phyloP scores from a whole-genome alignment of 2,329 filamentous ascomycete genomes.

The Purpureocillium lavendulum region DNA sequence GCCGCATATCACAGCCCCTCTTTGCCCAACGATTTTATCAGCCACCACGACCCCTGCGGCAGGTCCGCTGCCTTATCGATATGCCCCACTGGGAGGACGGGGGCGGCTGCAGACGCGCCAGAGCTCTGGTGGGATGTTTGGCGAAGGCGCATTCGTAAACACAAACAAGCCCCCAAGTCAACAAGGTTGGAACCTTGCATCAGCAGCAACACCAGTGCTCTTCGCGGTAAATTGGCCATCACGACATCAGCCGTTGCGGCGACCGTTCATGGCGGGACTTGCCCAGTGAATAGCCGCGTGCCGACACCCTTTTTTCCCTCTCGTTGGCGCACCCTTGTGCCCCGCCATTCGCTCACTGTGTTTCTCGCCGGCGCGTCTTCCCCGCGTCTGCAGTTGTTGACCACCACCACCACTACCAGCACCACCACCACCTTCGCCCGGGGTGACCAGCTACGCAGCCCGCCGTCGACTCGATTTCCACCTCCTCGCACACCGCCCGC shows the following conservation, averaged over 20 bases:
- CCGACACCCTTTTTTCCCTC: too few relatives aligned
- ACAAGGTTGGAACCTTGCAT: slow-evolving; percentile 2
- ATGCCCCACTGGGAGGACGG: slow-evolving; percentile 4
- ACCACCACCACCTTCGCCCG: too few relatives aligned
- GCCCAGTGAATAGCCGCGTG: too few relatives aligned
- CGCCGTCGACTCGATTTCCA: slow-evolving; percentile 1
- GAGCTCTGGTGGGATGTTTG: not conserved
- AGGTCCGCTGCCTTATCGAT: slow-evolving; percentile 7
- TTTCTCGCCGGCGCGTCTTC: not conserved
- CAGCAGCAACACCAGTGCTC: not conserved
- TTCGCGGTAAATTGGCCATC: not conserved
- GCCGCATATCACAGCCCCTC: too few relatives aligned
- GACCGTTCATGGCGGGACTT: not conserved
- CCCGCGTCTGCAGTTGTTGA: not conserved
- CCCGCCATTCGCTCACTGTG: not conserved
- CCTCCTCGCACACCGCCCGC: slow-evolving; percentile 3
- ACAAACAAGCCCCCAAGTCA: slow-evolving; percentile 2
- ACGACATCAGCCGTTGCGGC: not conserved
- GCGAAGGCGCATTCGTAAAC: slow-evolving; percentile 3
- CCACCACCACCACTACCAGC: too few relatives aligned
- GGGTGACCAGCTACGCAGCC: not conserved
- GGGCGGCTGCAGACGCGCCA: not conserved
- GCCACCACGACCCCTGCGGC: too few relatives aligned
- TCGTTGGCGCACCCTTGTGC: not conserved
- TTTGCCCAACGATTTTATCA: too few relatives aligned